Evolutionary conservation across 177 flowering plant genomes (phyloP).

Genomic region (Tripterygium wilfordii): DNA sequence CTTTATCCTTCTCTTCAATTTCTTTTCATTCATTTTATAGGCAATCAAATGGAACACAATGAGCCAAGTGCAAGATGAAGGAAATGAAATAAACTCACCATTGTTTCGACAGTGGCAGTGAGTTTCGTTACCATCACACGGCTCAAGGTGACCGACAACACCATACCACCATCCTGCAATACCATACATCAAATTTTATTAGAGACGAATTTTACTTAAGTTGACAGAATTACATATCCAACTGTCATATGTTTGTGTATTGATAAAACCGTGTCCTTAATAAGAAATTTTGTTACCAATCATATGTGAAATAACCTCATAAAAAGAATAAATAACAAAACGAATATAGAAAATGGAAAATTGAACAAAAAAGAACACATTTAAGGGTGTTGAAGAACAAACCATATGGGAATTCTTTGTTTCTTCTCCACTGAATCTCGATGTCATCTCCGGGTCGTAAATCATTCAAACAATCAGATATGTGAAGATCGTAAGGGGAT

Average conservation of each 20-base stretch:
- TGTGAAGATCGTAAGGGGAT: constrained; percentile 59
- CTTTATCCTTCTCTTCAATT: no score
- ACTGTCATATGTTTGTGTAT: no score
- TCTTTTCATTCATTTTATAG: neutral
- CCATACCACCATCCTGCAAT: constrained; percentile 99
- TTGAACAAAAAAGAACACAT: no score
- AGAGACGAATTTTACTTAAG: no score
- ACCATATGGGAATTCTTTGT: constrained; percentile 91
- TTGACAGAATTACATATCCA: no score
- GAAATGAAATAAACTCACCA: constrained; percentile 47
- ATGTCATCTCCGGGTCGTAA: constrained; percentile 80
- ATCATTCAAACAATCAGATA: constrained; percentile 67
- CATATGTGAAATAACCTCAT: neutral
- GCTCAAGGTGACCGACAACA: constrained; percentile 84
- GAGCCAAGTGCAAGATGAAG: neutral
- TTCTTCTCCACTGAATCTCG: constrained; percentile 97
- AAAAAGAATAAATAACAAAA: neutral
- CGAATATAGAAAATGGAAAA: no score
- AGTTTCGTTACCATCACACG: constrained; percentile 54
- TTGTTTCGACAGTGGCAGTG: constrained; percentile 60
- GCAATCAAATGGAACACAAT: constrained; percentile 4
- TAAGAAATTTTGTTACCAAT: no score
- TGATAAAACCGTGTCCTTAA: no score
- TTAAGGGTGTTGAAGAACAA: constrained; percentile 12
- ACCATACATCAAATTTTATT: no score